Base-by-base conservation (phyloP, 345 rosid genomes). In the Erysimum cheiranthoides region DNA sequence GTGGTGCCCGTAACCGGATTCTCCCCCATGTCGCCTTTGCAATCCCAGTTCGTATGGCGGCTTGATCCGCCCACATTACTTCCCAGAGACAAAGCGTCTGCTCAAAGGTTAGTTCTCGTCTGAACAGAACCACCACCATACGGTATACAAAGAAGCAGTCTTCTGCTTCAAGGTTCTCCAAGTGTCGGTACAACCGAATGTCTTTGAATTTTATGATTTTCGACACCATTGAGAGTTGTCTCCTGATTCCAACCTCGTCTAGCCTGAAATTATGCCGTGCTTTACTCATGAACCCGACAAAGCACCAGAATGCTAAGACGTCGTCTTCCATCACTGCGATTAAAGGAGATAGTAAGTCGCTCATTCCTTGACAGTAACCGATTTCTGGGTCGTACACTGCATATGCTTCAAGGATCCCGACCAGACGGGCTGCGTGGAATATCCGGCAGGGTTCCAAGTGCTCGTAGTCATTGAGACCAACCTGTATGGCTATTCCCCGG, bases 361-460 rank as follows among this genome's bases (percentile, higher is more conserved):
- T 94, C 98, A 94, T 94, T 69, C 98, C 98, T 79, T 94, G 98
- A 79, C 98, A 94, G 77, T 89, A 89, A 52, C 94, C 94, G 36
- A 87, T 89, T 69, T 87, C 91, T 5, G 90, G 90, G 82, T 94
- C 98, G 8, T 85, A 86, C 14, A 94, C 71, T 31, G 98, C 93
- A 45, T 92, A 94, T 56, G 98, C 98, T 78, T 94, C 97, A 2
- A 94, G 93, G 77, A 94, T 90, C 6, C 90, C 85, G 2, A 92
- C 92, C 52, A 94, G 86, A 11, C 97, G 92, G 42, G 96, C 89
- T 54, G 97, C 98, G 10, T 92, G 98, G 60, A 81, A 85, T 62
- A 92, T 79, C 75, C 90, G 78, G 86, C 88, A 86, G 3, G 98
- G 85, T 75, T 94, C 98, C 61, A 94, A 62, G 78, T 92, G 87